These are phyloP conservation scores for Naegleria fowleri DNA, from an alignment of 208 protist species.

Conservation along the genomic window DNA sequence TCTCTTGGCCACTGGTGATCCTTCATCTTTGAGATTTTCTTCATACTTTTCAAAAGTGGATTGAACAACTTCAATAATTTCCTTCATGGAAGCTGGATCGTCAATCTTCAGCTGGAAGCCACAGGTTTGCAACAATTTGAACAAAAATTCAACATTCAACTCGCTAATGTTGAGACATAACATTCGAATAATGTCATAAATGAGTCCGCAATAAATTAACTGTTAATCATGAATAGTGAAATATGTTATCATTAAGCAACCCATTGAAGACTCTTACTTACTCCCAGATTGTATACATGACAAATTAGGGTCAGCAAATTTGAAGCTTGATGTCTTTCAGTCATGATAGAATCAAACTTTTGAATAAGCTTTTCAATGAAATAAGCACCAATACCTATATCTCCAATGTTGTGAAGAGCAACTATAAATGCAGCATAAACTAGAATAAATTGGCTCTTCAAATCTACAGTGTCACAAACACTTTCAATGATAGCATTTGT, in stretches of 20 bases:
- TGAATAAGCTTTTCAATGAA: background rate
- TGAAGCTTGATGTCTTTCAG: background rate
- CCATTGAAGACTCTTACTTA: background rate
- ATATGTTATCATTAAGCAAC: too few species aligned
- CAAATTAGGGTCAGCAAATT: conserved; percentile 10
- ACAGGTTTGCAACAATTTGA: conserved; percentile 1
- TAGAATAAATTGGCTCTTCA: conserved; percentile 3
- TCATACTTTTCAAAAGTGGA: background rate
- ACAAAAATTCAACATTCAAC: conserved; percentile 10
- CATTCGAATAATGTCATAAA: conserved; percentile 21
- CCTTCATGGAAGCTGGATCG: background rate
- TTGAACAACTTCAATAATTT: conserved; percentile 17
- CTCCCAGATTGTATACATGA: conserved; percentile 15
- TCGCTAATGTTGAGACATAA: background rate
- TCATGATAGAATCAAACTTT: background rate
- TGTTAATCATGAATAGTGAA: background rate
- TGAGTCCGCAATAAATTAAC: conserved; percentile 1
- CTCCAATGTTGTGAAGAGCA: background rate
- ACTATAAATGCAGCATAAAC: conserved; percentile 16
- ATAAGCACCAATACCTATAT: background rate
- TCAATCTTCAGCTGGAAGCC: conserved; percentile 9
- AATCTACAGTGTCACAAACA: background rate
- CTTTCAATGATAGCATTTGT: background rate
- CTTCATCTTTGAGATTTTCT: background rate
- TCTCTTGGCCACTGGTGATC: background rate